Base-by-base conservation (phyloP, 768 basidiomycete species). In the Leucocoprinus birnbaumii region DNA sequence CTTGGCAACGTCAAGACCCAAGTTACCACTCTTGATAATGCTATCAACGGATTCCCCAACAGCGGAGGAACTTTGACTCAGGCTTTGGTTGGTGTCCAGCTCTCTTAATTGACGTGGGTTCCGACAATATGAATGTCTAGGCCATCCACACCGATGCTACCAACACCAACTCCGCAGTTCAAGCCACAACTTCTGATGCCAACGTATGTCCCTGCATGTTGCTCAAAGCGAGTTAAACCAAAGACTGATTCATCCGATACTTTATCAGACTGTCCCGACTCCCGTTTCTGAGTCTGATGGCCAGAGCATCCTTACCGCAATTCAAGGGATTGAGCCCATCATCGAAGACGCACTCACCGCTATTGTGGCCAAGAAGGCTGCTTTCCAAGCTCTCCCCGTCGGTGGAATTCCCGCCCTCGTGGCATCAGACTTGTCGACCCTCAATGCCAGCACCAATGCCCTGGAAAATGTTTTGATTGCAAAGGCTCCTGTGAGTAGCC, bases 11-110 rank as follows among this genome's bases (percentile, higher is more conserved):
- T 75, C 46, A 48, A 64, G 2, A 55, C 64, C 13, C 62, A 63
- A 41, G 59, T 70, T 3, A 68, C 62, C 9, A 58, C 59, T 22
- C 65, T 74, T 13, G 63, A 72, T 51, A 61, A 50, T 21, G 56
- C 62, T 2, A 69, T 76, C 51, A 60, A 63, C 16, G 63, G 63
- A 7, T 71, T 68, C 66, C 66, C 72, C 3, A 26, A 47, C 21
- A 58, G 59, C 9, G 68, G 65, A 1, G 61, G 60, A 45, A 62
- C 57, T 27, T 42, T 73, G 1, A 8, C 48, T 26, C 26, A 40
- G 10, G 71, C 68, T 35, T 56, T 69, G 48, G 70, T 73, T 45
- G 9, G 65, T 50, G n/a, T 14, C 4, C 42, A 27, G 9, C 3
- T 18, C 22, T 14, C 8, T 16, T 21, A 34, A 5, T 21, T 25